Percentiles rank a stretch among this genome's conserved stretches.
These are phyloP conservation scores for Eimeria maxima DNA, from an alignment of 169 alveolate species.

Conservation along the genomic window DNA sequence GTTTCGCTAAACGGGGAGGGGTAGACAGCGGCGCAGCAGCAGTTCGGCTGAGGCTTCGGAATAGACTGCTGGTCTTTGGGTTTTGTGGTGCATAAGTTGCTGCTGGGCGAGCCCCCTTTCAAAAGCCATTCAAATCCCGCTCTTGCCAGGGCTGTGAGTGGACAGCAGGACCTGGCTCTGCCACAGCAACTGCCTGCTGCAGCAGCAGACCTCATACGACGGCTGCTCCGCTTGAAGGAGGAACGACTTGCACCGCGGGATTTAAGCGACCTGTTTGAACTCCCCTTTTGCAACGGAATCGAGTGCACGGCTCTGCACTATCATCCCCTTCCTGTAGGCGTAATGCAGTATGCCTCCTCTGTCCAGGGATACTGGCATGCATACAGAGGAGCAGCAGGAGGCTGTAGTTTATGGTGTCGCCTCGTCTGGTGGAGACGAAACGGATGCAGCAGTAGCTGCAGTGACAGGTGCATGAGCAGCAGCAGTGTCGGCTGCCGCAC, in stretches of 20 bases:
- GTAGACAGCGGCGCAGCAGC: constrained; percentile 5
- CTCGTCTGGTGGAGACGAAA: not conserved
- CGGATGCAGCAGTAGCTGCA: constrained; percentile 18
- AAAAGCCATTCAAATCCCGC: not conserved
- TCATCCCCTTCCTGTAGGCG: constrained; percentile 36
- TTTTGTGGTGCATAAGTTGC: constrained; percentile 41
- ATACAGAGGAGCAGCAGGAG: constrained; percentile 33
- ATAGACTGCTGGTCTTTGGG: constrained; percentile 55
- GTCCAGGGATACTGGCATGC: not conserved
- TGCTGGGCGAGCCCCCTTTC: constrained; percentile 70
- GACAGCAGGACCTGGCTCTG: constrained; percentile 42
- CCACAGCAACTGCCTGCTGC: constrained; percentile 62
- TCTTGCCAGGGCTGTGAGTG: constrained; percentile 37
- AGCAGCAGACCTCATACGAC: constrained; percentile 50
- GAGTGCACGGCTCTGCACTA: constrained; percentile 51
- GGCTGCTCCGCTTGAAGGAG: constrained; percentile 50
- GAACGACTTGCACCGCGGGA: constrained; percentile 22
- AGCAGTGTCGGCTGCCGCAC: constrained; percentile 30
- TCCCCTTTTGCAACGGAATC: constrained; percentile 46
- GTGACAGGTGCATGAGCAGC: constrained; percentile 12
- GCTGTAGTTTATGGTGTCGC: not conserved
- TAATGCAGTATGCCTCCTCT: constrained; percentile 49
- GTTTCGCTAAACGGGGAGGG: not conserved
- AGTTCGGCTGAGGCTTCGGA: constrained; percentile 44
- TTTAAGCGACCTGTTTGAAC: constrained; percentile 48